These are phyloP conservation scores for Pyrenopolyporus hunteri DNA, from an alignment of 495 filamentous ascomycete genomes.

Conservation along the genomic window DNA sequence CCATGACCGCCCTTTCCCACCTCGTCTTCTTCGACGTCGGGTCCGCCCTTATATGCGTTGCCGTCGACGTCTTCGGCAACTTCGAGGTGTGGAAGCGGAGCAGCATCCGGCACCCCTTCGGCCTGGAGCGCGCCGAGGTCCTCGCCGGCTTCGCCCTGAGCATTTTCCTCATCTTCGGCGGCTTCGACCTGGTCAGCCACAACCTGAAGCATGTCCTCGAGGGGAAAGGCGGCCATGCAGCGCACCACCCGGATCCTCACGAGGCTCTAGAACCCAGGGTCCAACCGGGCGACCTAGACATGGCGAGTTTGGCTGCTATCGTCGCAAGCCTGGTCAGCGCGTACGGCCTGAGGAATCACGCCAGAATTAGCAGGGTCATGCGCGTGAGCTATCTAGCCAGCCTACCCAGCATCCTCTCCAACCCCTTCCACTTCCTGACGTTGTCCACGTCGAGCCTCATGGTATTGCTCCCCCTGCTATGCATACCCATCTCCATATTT, in stretches of 20 bases:
- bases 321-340: slow-evolving; percentile 85
- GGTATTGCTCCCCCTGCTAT: slow-evolving; percentile 81
- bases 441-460: slow-evolving; percentile 82
- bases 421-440: slow-evolving; percentile 93
- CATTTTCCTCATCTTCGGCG: slow-evolving; percentile 93
- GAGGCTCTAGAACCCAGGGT: slow-evolving; percentile 58
- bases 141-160: slow-evolving; percentile 97
- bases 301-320: slow-evolving; percentile 87
- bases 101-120: slow-evolving; percentile 92
- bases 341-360: slow-evolving; percentile 87
- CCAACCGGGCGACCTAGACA: slow-evolving; percentile 74
- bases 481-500: slow-evolving; percentile 73
- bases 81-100: slow-evolving; percentile 98
- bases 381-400: slow-evolving; percentile 82
- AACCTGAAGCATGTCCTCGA: slow-evolving; percentile 86
- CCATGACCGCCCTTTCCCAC: slow-evolving; percentile 90
- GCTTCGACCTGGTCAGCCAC: slow-evolving; percentile 91
- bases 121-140: slow-evolving; percentile 87
- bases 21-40: slow-evolving; percentile 94
- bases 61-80: slow-evolving; percentile 89
- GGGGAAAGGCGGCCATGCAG: slow-evolving; percentile 56
- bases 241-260: slow-evolving; percentile 73
- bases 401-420: slow-evolving; percentile 72
- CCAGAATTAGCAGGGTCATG: slow-evolving; percentile 82
- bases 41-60: slow-evolving; percentile 89